phyloP scores from a whole-genome alignment of 176 grass and related monocot genomes.

The Neostapfia colusana region DNA sequence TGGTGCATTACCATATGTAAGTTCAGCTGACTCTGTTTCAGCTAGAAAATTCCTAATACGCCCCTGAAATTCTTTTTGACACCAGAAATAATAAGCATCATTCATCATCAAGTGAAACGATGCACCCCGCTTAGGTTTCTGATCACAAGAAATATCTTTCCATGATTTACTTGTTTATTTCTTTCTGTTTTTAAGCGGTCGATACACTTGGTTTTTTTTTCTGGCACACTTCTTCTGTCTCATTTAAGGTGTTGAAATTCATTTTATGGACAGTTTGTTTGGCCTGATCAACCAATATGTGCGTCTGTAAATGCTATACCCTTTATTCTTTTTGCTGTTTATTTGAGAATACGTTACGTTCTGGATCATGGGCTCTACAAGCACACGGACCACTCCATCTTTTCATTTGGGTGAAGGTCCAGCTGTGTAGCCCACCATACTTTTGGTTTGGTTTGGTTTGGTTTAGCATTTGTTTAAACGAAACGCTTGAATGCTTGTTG shows the following conservation, averaged over 20 bases:
- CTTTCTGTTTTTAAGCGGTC: background rate
- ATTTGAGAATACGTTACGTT: conserved; percentile 1
- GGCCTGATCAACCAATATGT: background rate
- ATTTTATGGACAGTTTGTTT: background rate
- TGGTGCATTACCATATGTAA: conserved; percentile 3
- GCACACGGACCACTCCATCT: background rate
- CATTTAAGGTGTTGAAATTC: background rate
- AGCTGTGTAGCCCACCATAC: background rate
- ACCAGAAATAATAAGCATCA: conserved; percentile 35
- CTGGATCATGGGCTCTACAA: background rate
- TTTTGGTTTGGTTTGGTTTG: background rate
- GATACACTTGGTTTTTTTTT: background rate
- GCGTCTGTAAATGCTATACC: background rate
- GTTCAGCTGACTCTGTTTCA: conserved; percentile 30
- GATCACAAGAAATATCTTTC: background rate
- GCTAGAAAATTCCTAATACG: background rate
- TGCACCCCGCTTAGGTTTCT: background rate
- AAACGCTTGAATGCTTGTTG: background rate
- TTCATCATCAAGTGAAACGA: conserved; percentile 35
- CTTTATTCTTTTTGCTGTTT: background rate
- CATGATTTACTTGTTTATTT: background rate
- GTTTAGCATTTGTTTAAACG: conserved; percentile 10
- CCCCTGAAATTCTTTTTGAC: conserved; percentile 27
- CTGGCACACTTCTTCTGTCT: background rate
- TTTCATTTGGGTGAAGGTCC: background rate